Evolutionary conservation across 148 eudicot genomes (phyloP).

Genomic region (Nepenthes gracilis): DNA sequence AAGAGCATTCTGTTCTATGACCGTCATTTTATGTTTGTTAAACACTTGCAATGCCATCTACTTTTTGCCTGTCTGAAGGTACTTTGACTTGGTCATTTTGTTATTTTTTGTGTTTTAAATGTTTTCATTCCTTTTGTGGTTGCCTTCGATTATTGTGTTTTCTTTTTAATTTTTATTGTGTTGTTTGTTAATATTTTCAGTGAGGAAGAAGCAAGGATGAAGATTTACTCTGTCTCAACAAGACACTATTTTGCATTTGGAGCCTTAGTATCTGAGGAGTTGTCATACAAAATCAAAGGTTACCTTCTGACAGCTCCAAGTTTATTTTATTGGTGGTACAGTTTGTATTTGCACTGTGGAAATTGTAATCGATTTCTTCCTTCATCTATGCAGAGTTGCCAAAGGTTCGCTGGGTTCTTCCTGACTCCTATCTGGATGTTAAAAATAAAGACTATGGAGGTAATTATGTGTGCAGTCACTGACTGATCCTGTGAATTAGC

Average conservation of each 20-base stretch:
- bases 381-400: slow-evolving; percentile 37
- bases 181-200: slow-evolving; percentile 10
- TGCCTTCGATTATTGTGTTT: too few species aligned
- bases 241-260: slow-evolving; percentile 60
- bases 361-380: slow-evolving; percentile 1
- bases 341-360: too few species aligned
- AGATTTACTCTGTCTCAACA: slow-evolving; percentile 71
- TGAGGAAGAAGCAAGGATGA: slow-evolving; percentile 58
- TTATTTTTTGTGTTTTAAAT: too few species aligned
- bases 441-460: slow-evolving; percentile 61
- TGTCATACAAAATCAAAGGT: slow-evolving; percentile 49
- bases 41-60: too few species aligned
- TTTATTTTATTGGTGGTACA: not conserved
- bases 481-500: not conserved
- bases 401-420: slow-evolving; percentile 59
- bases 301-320: not conserved
- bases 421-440: slow-evolving; percentile 55
- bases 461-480: slow-evolving; percentile 6
- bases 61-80: too few species aligned
- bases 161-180: not conserved
- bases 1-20: too few species aligned
- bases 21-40: too few species aligned
- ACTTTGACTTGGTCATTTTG: too few species aligned
- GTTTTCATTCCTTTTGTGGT: too few species aligned
- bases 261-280: slow-evolving; percentile 39